Percentiles rank a stretch among this genome's conserved stretches.
Evolutionary conservation across 441 rosid species (phyloP).

Genomic region (Bocquillonia castaneifolia): DNA sequence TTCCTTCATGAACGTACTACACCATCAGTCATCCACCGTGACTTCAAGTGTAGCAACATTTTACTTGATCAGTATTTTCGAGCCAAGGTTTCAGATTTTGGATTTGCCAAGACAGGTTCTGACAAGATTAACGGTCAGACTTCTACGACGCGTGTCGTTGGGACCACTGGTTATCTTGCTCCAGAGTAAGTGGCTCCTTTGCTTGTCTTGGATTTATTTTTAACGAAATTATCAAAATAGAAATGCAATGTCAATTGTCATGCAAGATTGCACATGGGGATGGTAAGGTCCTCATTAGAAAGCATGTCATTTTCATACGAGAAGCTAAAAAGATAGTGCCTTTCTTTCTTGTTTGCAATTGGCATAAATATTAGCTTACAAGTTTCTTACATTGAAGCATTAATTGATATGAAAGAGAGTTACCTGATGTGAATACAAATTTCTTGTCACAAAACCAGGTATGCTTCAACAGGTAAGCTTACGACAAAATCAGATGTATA

Average conservation of each 20-base stretch:
- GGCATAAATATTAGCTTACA: not conserved
- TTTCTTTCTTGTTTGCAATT: not conserved
- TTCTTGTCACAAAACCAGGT: conserved; percentile 41
- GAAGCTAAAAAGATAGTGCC: conserved; percentile 1
- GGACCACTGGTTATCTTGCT: conserved; percentile 78
- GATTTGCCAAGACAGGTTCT: conserved; percentile 69
- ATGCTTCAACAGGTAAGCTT: conserved; percentile 76
- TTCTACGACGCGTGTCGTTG: conserved; percentile 57
- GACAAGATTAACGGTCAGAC: conserved; percentile 69
- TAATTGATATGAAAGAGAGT: not conserved
- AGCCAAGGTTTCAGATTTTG: conserved; percentile 76
- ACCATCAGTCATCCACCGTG: conserved; percentile 76
- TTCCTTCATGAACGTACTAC: conserved; percentile 65
- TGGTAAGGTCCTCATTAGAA: conserved; percentile 18
- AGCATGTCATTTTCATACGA: conserved; percentile 30
- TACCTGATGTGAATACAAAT: not conserved
- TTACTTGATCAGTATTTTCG: conserved; percentile 52
- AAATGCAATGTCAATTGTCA: conserved; percentile 25
- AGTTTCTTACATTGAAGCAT: not conserved
- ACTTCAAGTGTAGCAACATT: conserved; percentile 72
- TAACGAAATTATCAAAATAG: conserved; percentile 9
- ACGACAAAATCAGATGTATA: conserved; percentile 90
- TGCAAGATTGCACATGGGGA: conserved; percentile 28
- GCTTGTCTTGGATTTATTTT: conserved; percentile 15
- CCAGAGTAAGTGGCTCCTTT: conserved; percentile 70